Percentiles rank a stretch among this genome's conserved stretches.
phyloP scores from a whole-genome alignment of 805 yeast species.

The Schwanniomyces pseudopolymorphus region DNA sequence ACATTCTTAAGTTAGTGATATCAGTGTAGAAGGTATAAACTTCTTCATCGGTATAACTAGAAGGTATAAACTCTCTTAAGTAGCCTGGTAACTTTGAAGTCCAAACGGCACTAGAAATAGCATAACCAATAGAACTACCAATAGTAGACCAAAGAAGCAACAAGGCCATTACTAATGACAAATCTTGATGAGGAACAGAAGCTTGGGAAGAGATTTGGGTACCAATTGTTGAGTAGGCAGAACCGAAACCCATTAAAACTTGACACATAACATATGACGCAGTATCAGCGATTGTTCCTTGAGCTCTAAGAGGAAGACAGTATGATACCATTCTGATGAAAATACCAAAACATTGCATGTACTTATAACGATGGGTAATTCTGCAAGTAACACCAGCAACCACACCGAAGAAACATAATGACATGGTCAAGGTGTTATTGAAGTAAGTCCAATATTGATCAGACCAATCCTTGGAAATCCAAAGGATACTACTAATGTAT shows the following conservation, averaged over 20 bases:
- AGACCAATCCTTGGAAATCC: slow-evolving; percentile 28
- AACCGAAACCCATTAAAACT: slow-evolving; percentile 39
- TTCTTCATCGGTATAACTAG: slow-evolving; percentile 13
- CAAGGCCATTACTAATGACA: slow-evolving; percentile 39
- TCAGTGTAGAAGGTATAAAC: slow-evolving; percentile 19
- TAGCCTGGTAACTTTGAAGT: slow-evolving; percentile 24
- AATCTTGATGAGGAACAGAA: slow-evolving; percentile 42
- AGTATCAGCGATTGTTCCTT: slow-evolving; percentile 10
- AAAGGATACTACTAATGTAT: slow-evolving; percentile 34
- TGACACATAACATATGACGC: slow-evolving; percentile 31
- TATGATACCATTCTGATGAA: background rate
- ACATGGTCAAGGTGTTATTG: slow-evolving; percentile 35
- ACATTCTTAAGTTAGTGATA: slow-evolving; percentile 16
- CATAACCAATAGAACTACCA: slow-evolving; percentile 41
- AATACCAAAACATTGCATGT: slow-evolving; percentile 30
- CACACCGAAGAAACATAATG: slow-evolving; percentile 36
- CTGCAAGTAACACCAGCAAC: slow-evolving; percentile 34
- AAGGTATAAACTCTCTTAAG: slow-evolving; percentile 27
- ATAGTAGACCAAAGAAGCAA: slow-evolving; percentile 31
- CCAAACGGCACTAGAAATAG: slow-evolving; percentile 38
- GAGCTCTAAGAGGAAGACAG: background rate
- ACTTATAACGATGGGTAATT: slow-evolving; percentile 35
- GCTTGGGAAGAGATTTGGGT: slow-evolving; percentile 39
- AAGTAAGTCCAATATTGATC: slow-evolving; percentile 36
- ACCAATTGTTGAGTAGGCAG: slow-evolving; percentile 36